Evolutionary conservation across 2,329 filamentous ascomycete genomes (phyloP).

Genomic region (Rhexocercosporidium sp.): DNA sequence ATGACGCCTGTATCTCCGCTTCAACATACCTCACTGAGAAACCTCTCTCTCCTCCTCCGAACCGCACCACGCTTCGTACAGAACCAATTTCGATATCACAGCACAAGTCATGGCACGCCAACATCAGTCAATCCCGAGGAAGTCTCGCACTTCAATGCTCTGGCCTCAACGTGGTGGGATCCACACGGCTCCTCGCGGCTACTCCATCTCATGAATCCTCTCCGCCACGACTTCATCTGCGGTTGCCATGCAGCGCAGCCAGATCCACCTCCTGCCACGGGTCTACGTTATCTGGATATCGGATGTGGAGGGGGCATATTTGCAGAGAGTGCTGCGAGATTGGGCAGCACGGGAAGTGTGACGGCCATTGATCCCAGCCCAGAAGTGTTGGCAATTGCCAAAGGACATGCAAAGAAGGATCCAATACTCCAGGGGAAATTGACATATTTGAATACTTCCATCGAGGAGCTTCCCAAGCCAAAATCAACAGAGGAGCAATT

Average conservation of each 20-base stretch:
- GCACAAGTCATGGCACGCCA: slow-evolving; percentile 34
- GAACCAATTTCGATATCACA: slow-evolving; percentile 37
- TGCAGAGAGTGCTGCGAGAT: slow-evolving; percentile 80
- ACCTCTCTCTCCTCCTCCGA: slow-evolving; percentile 40
- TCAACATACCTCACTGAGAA: slow-evolving; percentile 37
- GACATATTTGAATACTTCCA: slow-evolving; percentile 74
- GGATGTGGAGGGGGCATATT: slow-evolving; percentile 98
- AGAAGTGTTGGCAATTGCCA: slow-evolving; percentile 76
- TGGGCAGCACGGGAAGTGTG: slow-evolving; percentile 66
- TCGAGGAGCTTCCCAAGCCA: slow-evolving; percentile 69
- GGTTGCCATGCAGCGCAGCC: slow-evolving; percentile 67
- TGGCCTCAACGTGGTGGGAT: slow-evolving; percentile 97
- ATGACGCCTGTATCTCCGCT: slow-evolving; percentile 5
- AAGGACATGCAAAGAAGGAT: slow-evolving; percentile 75
- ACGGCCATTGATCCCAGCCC: slow-evolving; percentile 80
- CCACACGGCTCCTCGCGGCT: slow-evolving; percentile 89
- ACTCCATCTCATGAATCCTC: slow-evolving; percentile 96
- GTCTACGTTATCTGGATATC: slow-evolving; percentile 81
- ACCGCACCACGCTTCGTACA: slow-evolving; percentile 39
- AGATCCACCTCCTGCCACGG: slow-evolving; percentile 46
- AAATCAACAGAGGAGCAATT: slow-evolving; percentile 53
- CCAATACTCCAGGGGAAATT: slow-evolving; percentile 69
- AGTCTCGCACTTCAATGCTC: slow-evolving; percentile 90
- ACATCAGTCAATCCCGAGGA: slow-evolving; percentile 87
- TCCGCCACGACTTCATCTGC: slow-evolving; percentile 90